Evolutionary conservation across 2,329 filamentous ascomycete species (phyloP), one percentile per base, ranked within the genome.

Genomic region (Endoconidiophora laricicola): DNA sequence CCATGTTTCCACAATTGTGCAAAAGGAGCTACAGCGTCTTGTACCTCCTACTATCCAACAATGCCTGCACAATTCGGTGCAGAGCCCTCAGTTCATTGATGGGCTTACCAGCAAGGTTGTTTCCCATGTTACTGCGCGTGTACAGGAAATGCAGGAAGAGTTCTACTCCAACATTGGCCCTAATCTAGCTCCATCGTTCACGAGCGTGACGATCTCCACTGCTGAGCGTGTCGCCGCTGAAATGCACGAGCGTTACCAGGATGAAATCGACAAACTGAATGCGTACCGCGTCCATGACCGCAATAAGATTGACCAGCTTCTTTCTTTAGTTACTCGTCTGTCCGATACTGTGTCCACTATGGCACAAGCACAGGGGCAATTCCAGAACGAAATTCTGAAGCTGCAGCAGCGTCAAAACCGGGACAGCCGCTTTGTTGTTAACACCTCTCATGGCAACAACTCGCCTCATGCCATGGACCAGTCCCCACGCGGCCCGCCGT

Each of bases 271-370:
- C 49, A 66, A 68, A 33, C 61, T 78, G 58, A 67, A 71, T 55
- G 65, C 66, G n/a, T 72, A 73, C 49, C 68, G 70, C 26, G 61
- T 61, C 4, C 66, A 66, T 3, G 73, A 79, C 50, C 66, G 64
- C 48, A 67, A 69, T 56, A 87, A 87, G 71, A 81, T 88, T 52
- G 77, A 83, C 49, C 76, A 84, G 58, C 70, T 90, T n/a, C 72
- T 79, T 6, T 71, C 73, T 12, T 72, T 84, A 26, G 78, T 86
- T 3, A 73, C 73, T 29, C 73, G 76, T 22, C 69, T 88, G 52
- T 75, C 79, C 2, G 76, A 81, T 55, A 84, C 79, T 42, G 72
- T 90, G 22, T 75, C 78, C 38, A 74, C 74, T 10, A 79, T 90
- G 79, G 79, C 79, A 4, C 66, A 75, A 4, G 73, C 74, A 1